Evolutionary conservation across 1,139 yeast species (phyloP), one percentile per base, ranked within the genome.

Genomic region (Suhomyces coccinellae): DNA sequence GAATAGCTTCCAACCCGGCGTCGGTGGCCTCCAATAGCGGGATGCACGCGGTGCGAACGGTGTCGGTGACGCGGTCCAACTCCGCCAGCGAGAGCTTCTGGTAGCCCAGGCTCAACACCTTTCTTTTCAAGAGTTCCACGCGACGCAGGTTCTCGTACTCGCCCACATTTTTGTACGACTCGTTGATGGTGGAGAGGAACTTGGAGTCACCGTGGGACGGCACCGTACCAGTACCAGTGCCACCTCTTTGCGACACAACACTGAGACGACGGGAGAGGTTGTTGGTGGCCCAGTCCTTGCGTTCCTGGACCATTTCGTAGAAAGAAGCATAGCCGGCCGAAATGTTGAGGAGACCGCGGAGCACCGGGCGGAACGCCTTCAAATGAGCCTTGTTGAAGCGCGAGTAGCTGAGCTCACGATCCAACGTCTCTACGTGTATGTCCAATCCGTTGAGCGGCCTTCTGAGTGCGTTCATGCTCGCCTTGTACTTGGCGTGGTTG

Each of bases 101-200:
- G 16, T 30, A 55, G 33, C 20, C 58, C 48, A 30, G 57, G 20
- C 55, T 54, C 26, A 55, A 46, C 7, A 66, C 53, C 40, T 64
- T 55, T 33, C 57, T 46, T 37, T 56, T 56, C 34, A 67, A 53
- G 1, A 64, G 49, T 5, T 51, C 50, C 16, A 53, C 52, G 30
- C 72, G 50, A 41, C 53, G 56, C 27, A 49, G 47, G 31, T 58
- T 55, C 48, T 69, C 73, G 47, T 53, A 66, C 27, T 58, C 57
- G 0, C 71, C 73, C 4, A 68, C 73, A 11, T 62, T 59, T 24
- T 58, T 62, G 48, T 69, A 69, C 0, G 63, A 55, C 33, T 65
- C 67, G 33, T 63, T 58, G 33, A 67, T 58, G 6, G 68, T 57
- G n/a, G 67, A 51, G 37, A 56, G 50, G 28, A 61, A 49, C 40